These are phyloP conservation scores for Postia placenta DNA, from an alignment of 768 basidiomycete species.

Conservation along the genomic window DNA sequence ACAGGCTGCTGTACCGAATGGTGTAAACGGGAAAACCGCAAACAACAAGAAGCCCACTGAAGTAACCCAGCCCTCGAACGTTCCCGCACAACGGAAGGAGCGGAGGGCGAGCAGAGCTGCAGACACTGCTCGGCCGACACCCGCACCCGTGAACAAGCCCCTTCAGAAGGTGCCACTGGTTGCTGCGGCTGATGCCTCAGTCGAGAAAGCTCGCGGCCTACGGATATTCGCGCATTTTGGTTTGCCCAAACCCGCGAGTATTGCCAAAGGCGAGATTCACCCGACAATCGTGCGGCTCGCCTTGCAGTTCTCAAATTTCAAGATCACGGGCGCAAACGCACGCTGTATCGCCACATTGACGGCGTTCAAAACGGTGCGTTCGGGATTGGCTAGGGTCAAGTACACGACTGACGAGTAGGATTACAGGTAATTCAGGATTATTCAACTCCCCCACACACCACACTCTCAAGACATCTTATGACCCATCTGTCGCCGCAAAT, in stretches of 20 bases:
- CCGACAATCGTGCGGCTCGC: constrained; percentile 84
- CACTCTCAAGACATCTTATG: constrained; percentile 86
- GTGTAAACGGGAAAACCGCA: constrained; percentile 9
- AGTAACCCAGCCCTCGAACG: constrained; percentile 1
- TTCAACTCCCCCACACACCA: constrained; percentile 77
- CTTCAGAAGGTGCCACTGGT: constrained; percentile 6
- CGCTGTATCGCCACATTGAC: constrained; percentile 88
- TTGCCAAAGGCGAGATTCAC: constrained; percentile 82
- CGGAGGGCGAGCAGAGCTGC: constrained; percentile 13
- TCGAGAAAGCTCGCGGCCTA: constrained; percentile 49
- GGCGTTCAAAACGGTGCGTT: constrained; percentile 83
- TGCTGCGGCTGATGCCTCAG: constrained; percentile 28
- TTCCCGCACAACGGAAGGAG: constrained; percentile 21
- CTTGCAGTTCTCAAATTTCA: constrained; percentile 86
- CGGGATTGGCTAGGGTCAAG: neutral
- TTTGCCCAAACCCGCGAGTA: constrained; percentile 48
- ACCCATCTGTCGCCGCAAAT: constrained; percentile 92
- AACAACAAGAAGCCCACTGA: neutral
- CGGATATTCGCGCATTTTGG: constrained; percentile 87
- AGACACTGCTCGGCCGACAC: constrained; percentile 9
- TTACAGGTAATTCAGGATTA: constrained; percentile 86
- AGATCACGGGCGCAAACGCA: constrained; percentile 91
- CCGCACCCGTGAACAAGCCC: constrained; percentile 3
- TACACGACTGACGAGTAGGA: constrained; percentile 7
- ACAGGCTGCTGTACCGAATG: constrained; percentile 28